A percentile compares a stretch with the other conserved stretches of the same genome.
These are phyloP conservation scores for Coemansia aciculifera DNA, from an alignment of 192 early-diverging fungal species.

Conservation along the genomic window DNA sequence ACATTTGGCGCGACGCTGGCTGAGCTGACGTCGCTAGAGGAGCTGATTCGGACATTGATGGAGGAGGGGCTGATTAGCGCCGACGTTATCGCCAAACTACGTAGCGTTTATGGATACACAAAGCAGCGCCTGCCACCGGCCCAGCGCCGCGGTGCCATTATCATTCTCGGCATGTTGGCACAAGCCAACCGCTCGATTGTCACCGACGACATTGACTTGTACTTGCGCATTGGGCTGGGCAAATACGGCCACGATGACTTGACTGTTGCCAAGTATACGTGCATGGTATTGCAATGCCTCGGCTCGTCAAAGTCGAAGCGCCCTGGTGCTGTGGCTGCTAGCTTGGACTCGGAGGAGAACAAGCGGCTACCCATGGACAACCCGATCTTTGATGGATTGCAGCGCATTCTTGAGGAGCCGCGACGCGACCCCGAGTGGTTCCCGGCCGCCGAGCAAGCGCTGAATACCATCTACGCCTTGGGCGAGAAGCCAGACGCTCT, in stretches of 20 bases:
- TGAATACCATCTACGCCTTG: conserved; percentile 90
- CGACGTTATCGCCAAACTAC: conserved; percentile 74
- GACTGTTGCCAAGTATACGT: conserved; percentile 83
- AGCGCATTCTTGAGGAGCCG: conserved; percentile 50
- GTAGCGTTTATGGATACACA: conserved; percentile 74
- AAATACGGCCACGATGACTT: conserved; percentile 79
- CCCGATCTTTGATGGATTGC: conserved; percentile 60
- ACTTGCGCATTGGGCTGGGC: conserved; percentile 85
- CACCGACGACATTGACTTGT: conserved; percentile 78
- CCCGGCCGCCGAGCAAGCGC: conserved; percentile 86
- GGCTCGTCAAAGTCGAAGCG: conserved; percentile 36
- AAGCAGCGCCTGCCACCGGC: conserved; percentile 64
- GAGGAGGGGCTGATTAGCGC: conserved; percentile 63
- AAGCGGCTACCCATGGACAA: conserved; percentile 60
- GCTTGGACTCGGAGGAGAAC: conserved; percentile 30
- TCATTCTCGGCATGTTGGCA: conserved; percentile 91
- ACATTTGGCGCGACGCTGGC: conserved; percentile 85
- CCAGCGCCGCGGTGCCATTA: conserved; percentile 85
- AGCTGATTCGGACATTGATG: conserved; percentile 81
- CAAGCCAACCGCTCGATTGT: conserved; percentile 83
- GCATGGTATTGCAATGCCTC: conserved; percentile 88
- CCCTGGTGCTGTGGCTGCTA: conserved; percentile 17
- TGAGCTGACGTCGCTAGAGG: conserved; percentile 93
- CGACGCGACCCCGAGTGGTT: conserved; percentile 68
- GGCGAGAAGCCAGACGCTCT: conserved; percentile 88